Base-by-base conservation (phyloP, 23 red algal species). In the Gracilaria caudata region DNA sequence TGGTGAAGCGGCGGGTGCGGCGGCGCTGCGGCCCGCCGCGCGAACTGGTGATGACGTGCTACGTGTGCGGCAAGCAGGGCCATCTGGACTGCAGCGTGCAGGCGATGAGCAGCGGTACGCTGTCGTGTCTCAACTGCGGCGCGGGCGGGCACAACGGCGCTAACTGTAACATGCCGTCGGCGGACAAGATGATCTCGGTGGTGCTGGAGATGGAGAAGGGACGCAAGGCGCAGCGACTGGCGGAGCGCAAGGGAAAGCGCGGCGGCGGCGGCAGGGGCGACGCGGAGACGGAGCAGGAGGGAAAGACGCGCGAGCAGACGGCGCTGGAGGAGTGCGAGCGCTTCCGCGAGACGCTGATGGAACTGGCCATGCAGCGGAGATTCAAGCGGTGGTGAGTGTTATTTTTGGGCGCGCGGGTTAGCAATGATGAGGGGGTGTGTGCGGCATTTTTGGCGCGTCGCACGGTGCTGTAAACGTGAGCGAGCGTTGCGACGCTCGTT, bases 61-160 rank as follows among this genome's bases (percentile, higher is more conserved):
- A 58, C 41, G 82, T 86, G 63, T 86, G 82, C 68, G 82, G 82
- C 25, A 40, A 76, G 20, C 45, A 72, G 4, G 68, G 68, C 26
- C 82, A 86, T 36, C 68, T 86, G 43, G 82, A 86, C 68, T 86
- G 82, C 68, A 74, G 65, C 68, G 29, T 86, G 45, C 51, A 46
- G 20, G 39, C 20, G 2, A 59, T 1, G 36, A 7, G 19, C 20
- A 13, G 51, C 35, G 82, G 82, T 13, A 39, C 47, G 41, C 68
- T 86, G 33, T 86, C 82, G 51, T 86, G 82, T 64, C 14, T 60
- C 65, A 86, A 86, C 64, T 86, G 82, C 68, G 82, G 82, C 32
- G 45, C 43, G 33, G 8, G 19, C 9, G 82, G 82, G 11, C 82
- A 86, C 64, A 59, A 60, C 19, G 65, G 47, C 29, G 56, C 57